A percentile compares a stretch with the other conserved stretches of the same genome.
Conservation (phyloP, 2,329 filamentous ascomycete genomes). For the Penicillium sclerotigenum region DNA sequence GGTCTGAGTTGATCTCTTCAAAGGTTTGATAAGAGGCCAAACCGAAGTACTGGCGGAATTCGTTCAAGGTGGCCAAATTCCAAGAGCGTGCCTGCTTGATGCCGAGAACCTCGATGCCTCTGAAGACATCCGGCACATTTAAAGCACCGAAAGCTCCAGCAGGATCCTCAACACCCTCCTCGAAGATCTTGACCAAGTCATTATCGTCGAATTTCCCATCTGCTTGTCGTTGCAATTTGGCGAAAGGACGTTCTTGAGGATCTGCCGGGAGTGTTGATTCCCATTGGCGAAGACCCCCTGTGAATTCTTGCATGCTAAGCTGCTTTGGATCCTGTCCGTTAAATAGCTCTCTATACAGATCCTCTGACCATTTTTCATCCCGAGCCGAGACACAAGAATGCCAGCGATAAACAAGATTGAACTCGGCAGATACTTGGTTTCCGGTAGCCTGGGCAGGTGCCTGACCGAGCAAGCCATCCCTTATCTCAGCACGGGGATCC, state of each 20-base stretch:
- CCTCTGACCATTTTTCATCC: constrained; percentile 62
- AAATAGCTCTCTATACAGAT: constrained; percentile 51
- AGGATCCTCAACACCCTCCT: constrained; percentile 58
- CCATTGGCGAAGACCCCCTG: constrained; percentile 40
- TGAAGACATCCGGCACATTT: constrained; percentile 58
- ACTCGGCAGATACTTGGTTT: constrained; percentile 66
- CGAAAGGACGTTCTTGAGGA: constrained; percentile 50
- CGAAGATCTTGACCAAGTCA: constrained; percentile 57
- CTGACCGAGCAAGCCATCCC: constrained; percentile 44
- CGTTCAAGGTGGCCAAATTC: constrained; percentile 61
- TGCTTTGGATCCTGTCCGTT: constrained; percentile 35
- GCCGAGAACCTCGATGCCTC: constrained; percentile 60
- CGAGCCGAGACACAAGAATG: constrained; percentile 59
- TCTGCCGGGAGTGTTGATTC: constrained; percentile 44
- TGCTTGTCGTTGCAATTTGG: constrained; percentile 46
- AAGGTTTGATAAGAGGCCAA: constrained; percentile 50
- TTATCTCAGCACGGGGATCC: constrained; percentile 61
- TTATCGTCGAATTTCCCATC: constrained; percentile 57
- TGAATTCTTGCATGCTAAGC: constrained; percentile 40
- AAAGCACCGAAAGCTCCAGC: constrained; percentile 59
- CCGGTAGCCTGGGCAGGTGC: constrained; percentile 57
- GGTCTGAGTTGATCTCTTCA: constrained; percentile 53
- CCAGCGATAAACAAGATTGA: constrained; percentile 66
- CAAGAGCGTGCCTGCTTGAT: constrained; percentile 61
- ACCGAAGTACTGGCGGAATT: constrained; percentile 53